Evolutionary conservation across 345 rosid genomes (phyloP).

Genomic region (Hevea brasiliensis): DNA sequence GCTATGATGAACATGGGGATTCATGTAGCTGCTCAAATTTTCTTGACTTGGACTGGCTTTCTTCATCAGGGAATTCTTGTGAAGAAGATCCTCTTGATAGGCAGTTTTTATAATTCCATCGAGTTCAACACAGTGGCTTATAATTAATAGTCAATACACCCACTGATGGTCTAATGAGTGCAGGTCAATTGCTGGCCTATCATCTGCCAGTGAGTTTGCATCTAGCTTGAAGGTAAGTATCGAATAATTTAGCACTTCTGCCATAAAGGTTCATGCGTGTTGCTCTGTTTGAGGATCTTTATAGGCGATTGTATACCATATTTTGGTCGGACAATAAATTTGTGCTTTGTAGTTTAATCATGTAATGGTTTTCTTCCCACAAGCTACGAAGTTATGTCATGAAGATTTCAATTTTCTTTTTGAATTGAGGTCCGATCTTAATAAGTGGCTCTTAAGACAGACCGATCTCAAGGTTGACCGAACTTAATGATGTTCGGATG

Average conservation of each 20-base stretch:
- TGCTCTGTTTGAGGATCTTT: too few relatives aligned
- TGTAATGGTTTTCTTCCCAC: too few relatives aligned
- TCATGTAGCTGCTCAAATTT: constrained; percentile 63
- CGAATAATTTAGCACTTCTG: background rate
- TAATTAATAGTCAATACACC: background rate
- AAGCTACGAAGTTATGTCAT: too few relatives aligned
- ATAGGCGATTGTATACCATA: too few relatives aligned
- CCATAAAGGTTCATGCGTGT: too few relatives aligned
- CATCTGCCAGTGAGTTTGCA: constrained; percentile 51
- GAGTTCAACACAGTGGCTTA: background rate
- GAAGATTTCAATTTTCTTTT: too few relatives aligned
- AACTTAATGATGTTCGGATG: too few relatives aligned
- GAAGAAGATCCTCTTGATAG: constrained; percentile 73
- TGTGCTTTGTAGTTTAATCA: too few relatives aligned
- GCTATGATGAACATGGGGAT: constrained; percentile 50
- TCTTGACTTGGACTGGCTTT: constrained; percentile 76
- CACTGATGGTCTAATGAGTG: constrained; percentile 1
- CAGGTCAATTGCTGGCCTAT: constrained; percentile 64
- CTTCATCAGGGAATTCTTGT: constrained; percentile 88
- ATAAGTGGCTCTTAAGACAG: too few relatives aligned
- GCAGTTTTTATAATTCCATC: constrained; percentile 31
- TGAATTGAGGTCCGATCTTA: too few relatives aligned
- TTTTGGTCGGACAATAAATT: too few relatives aligned
- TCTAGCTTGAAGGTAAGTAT: constrained; percentile 50
- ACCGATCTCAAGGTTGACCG: too few relatives aligned